Conservation (phyloP, 345 rosid species). For the Raphanus raphanistrum region DNA sequence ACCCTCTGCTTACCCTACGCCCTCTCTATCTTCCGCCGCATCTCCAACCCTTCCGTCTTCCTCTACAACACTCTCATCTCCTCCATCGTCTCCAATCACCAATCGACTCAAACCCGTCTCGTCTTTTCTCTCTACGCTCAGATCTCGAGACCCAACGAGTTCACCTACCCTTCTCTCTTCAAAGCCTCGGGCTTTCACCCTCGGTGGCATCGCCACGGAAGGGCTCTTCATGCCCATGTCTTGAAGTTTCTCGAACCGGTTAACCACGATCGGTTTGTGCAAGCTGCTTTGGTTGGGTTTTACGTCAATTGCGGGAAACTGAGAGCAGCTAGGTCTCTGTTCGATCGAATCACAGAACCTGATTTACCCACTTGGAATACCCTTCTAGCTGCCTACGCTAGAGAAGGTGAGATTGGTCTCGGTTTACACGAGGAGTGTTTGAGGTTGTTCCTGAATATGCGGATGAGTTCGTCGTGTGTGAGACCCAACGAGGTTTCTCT, state of each 20-base stretch:
- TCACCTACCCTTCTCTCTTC: constrained; percentile 69
- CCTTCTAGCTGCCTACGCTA: constrained; percentile 56
- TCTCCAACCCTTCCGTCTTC: constrained; percentile 54
- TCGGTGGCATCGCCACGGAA: constrained; percentile 44
- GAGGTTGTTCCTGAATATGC: constrained; percentile 51
- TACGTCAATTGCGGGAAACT: constrained; percentile 53
- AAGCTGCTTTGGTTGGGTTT: constrained; percentile 56
- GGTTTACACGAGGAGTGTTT: constrained; percentile 35
- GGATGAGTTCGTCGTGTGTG: constrained; percentile 28
- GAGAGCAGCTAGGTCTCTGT: constrained; percentile 50
- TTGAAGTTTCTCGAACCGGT: constrained; percentile 51
- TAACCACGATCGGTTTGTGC: constrained; percentile 49
- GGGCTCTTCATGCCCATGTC: constrained; percentile 58
- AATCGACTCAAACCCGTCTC: constrained; percentile 32
- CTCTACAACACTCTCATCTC: constrained; percentile 63
- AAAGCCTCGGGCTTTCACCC: constrained; percentile 52
- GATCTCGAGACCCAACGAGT: constrained; percentile 50
- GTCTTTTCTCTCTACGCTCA: constrained; percentile 52
- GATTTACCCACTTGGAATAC: constrained; percentile 72
- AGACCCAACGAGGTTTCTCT: constrained; percentile 66
- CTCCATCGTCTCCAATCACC: constrained; percentile 40
- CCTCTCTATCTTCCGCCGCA: constrained; percentile 50
- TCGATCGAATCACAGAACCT: constrained; percentile 51
- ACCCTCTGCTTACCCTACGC: constrained; percentile 43
- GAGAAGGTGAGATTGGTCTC: constrained; percentile 1